Percentiles rank a stretch among this genome's conserved stretches.
Conservation (phyloP, 331 rosid genomes). For the Rhamnella rubrinervis region DNA sequence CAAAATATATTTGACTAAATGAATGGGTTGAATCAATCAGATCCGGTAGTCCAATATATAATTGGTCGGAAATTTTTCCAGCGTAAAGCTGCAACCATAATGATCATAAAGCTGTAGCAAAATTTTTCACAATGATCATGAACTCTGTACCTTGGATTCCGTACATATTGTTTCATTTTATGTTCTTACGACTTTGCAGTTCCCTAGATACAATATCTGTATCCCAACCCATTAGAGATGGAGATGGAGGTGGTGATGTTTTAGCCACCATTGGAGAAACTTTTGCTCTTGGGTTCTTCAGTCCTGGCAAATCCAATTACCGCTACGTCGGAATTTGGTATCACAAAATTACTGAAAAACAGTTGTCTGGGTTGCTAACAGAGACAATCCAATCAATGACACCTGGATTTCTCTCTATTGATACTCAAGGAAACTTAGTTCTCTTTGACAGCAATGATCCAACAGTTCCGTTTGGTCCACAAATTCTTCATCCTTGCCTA, state of each 20-base stretch:
- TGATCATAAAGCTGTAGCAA: too few species aligned
- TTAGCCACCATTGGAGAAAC: constrained; percentile 24
- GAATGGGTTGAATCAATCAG: too few species aligned
- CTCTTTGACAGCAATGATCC: not conserved
- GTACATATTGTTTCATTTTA: not conserved
- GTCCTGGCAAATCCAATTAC: constrained; percentile 28
- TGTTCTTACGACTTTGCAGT: not conserved
- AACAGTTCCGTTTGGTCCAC: constrained; percentile 25
- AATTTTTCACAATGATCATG: not conserved
- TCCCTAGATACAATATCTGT: not conserved
- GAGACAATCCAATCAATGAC: not conserved
- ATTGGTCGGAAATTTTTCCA: too few species aligned
- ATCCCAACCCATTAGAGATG: constrained; percentile 33
- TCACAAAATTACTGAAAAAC: constrained; percentile 17
- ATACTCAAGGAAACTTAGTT: not conserved
- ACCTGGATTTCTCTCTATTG: not conserved
- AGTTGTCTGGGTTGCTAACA: not conserved
- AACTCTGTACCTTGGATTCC: not conserved
- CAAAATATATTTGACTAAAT: too few species aligned
- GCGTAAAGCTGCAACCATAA: too few species aligned
- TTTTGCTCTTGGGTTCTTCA: constrained; percentile 57
- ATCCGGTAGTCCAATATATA: too few species aligned
- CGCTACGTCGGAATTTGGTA: constrained; percentile 63
- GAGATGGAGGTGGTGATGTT: constrained; percentile 27
- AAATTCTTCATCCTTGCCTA: not conserved